These are phyloP conservation scores for Plasmopara viticola DNA, from an alignment of 352 stramenopile species.

Conservation along the genomic window DNA sequence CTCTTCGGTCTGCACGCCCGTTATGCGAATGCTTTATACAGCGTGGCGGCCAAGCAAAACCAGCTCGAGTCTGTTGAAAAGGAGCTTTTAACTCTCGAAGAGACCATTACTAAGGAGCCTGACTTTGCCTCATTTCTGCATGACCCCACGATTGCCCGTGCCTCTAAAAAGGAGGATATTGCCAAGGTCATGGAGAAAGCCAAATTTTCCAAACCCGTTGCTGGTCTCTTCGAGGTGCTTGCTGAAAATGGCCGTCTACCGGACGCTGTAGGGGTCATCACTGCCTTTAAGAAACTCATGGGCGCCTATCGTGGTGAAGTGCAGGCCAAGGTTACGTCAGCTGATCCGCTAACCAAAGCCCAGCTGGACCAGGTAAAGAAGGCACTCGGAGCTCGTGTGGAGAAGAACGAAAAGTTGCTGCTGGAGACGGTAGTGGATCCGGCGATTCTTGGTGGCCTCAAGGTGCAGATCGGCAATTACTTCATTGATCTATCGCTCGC, in stretches of 20 bases:
- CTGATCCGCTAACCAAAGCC: constrained; percentile 88
- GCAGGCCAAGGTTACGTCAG: constrained; percentile 94
- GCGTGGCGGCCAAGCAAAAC: constrained; percentile 89
- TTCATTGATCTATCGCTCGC: constrained; percentile 96
- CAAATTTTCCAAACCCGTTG: constrained; percentile 92
- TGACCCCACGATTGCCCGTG: constrained; percentile 93
- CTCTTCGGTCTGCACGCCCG: constrained; percentile 94
- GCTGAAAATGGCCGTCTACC: constrained; percentile 94
- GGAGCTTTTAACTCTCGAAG: constrained; percentile 81
- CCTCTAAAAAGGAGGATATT: constrained; percentile 92
- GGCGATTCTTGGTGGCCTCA: constrained; percentile 92
- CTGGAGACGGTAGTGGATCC: constrained; percentile 91
- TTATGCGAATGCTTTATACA: constrained; percentile 97
- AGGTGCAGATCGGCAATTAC: constrained; percentile 97
- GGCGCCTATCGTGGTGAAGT: constrained; percentile 93
- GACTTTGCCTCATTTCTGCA: constrained; percentile 93
- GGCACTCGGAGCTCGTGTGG: constrained; percentile 82
- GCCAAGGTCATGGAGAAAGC: constrained; percentile 83
- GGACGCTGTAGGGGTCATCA: constrained; percentile 84
- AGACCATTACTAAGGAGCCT: constrained; percentile 78
- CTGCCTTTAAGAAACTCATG: constrained; percentile 92
- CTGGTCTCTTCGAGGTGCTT: constrained; percentile 94
- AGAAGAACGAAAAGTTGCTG: constrained; percentile 89
- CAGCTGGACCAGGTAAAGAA: constrained; percentile 92
- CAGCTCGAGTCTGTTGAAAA: constrained; percentile 78